Evolutionary conservation across 352 stramenopile genomes (phyloP).

Genomic region (Globisporangium echinulatum): DNA sequence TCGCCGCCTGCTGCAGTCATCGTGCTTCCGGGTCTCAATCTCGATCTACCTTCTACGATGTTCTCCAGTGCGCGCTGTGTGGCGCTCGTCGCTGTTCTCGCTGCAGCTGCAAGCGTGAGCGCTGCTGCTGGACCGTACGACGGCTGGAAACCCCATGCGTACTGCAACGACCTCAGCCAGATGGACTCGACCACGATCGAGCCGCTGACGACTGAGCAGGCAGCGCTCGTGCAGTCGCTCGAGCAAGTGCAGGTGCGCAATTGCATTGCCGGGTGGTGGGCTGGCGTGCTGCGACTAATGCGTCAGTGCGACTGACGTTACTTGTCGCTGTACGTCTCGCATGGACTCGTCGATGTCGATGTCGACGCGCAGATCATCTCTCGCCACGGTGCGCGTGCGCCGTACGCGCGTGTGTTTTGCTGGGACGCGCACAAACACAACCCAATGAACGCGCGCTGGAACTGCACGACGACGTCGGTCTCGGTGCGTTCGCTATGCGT

Average conservation of each 20-base stretch:
- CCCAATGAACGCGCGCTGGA: slow-evolving; percentile 69
- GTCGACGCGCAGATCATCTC: slow-evolving; percentile 38
- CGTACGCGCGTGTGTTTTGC: slow-evolving; percentile 72
- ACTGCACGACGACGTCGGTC: slow-evolving; percentile 63
- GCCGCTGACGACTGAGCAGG: slow-evolving; percentile 51
- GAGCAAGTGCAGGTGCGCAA: slow-evolving; percentile 64
- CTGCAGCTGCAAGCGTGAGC: slow-evolving; percentile 6
- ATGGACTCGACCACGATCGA: slow-evolving; percentile 56
- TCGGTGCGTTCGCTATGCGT: slow-evolving; percentile 34
- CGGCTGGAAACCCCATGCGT: slow-evolving; percentile 70
- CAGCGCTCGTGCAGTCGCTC: slow-evolving; percentile 54
- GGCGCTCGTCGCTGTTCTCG: slow-evolving; percentile 13
- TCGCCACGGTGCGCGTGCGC: slow-evolving; percentile 65
- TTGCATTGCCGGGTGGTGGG: background rate
- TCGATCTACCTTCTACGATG: slow-evolving; percentile 1
- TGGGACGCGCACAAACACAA: slow-evolving; percentile 65
- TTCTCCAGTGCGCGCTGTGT: slow-evolving; percentile 15
- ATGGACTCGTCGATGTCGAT: background rate
- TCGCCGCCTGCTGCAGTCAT: background rate
- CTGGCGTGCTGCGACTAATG: background rate
- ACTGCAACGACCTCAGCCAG: slow-evolving; percentile 67
- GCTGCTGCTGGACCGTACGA: slow-evolving; percentile 46
- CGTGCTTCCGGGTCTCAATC: background rate
- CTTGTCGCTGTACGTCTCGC: background rate
- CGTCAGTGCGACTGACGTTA: background rate